Evolutionary conservation across 768 basidiomycete species (phyloP), one percentile per base, ranked within the genome.

Genomic region (Austroboletus festivus): DNA sequence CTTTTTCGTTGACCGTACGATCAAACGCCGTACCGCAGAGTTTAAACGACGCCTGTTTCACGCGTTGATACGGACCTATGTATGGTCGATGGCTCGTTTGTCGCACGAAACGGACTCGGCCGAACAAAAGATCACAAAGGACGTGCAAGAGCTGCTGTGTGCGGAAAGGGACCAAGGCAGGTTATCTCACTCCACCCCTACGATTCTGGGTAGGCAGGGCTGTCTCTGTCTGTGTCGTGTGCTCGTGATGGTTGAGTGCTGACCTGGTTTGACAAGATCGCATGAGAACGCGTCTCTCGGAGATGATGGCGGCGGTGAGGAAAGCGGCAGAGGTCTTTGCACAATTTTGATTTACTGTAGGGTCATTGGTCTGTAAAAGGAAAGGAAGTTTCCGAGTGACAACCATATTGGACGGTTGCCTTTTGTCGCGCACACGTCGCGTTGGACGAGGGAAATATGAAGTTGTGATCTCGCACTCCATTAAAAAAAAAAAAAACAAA

Each of bases 111-210:
- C 48, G 23, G 34, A 51, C 31, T 11, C 26, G 0, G 53, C 53
- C 2, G 56, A 62, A n/a, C 46, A 33, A 0, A 30, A 21, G n/a
- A 47, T 68, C 4, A 40, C 33, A 15, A 26, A 28, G 11, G 61
- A 42, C 0, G 48, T 67, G 37, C 48, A 58, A n/a, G 54, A 2
- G 0, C 12, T 70, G 45, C 15, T 64, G 26, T 28, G 44, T 31
- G 52, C 50, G 3, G 57, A 59, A 34, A 49, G 50, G 43, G 67
- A 68, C 41, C 65, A 69, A 68, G 67, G 67, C 68, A 70, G 56
- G 68, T 68, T 51, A 34, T 65, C 67, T 58, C 52, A 30, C 31
- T 44, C 45, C 18, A 23, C 46, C 40, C 31, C 12, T 30, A 53
- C 55, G 24, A 30, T 56, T 18, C 30, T 59, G 21, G 67, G 64